Evolutionary conservation across 2,329 filamentous ascomycete species (phyloP), one percentile per base, ranked within the genome.

Genomic region (Penicillium brasilianum): DNA sequence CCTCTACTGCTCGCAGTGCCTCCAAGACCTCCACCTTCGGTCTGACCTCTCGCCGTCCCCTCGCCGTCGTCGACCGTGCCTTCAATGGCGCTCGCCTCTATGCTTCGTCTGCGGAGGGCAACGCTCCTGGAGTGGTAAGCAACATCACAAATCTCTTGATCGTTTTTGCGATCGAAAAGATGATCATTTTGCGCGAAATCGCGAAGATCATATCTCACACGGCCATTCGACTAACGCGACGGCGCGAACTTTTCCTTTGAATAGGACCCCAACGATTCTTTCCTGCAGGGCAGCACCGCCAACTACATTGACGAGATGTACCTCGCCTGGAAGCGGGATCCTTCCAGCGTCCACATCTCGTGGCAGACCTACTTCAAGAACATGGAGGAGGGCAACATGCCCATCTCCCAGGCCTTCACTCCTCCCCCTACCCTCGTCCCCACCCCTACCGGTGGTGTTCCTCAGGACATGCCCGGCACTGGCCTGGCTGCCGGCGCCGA

Each of bases 251-350:
- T 46, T 46, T 59, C 56, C 44, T 58, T 56, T 58, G 48, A 56
- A 61, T 69, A 87, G 85, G 92, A 97, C 77, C 87, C 93, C 67
- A 97, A 91, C 79, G 95, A 99, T 81, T 96, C 89, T 82, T 99
- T 99, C 85, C 87, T 99, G 64, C 92, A 93, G 66, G 95, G 95
- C 69, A 98, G 92, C 84, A 95, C 94, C 63, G 95, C 95, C 80
- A 97, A 96, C 83, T 99, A 99, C 83, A 92, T 99, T 77, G 95
- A 99, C 80, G 95, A 97, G 84, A 99, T 99, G 95, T 99, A 99
- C 81, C 84, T 97, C 83, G 89, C 93, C 77, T 99, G 95, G 95
- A 97, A 94, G 82, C 85, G 91, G 67, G 93, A 99, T 72, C 93
- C 95, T 55, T 86, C 88, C 72, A 97, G 92, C 76, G 95, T 99